These are phyloP conservation scores for Quercus rubra DNA, from an alignment of 306 rosid genomes.

Conservation along the genomic window DNA sequence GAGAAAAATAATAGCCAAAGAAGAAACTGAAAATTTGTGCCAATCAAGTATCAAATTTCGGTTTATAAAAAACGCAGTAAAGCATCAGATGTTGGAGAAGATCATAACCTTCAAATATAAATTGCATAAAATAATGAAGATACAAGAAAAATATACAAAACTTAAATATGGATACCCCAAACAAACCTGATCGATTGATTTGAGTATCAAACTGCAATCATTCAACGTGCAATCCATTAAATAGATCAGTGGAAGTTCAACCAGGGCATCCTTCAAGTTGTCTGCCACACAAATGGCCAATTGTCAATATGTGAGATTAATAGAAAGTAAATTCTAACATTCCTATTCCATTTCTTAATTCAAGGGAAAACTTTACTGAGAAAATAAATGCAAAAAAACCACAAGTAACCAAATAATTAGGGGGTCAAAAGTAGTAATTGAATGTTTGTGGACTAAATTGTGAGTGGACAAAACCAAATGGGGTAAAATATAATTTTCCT, in stretches of 20 bases:
- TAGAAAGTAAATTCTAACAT: not conserved
- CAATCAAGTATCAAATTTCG: not conserved
- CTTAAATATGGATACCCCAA: slow-evolving; percentile 10
- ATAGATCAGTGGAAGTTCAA: slow-evolving; percentile 72
- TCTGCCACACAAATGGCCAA: slow-evolving; percentile 47
- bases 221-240: slow-evolving; percentile 85
- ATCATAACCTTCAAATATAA: not conserved
- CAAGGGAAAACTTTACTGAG: not conserved
- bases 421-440: too few species aligned
- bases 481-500: too few species aligned
- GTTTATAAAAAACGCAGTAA: not conserved
- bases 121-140: not conserved
- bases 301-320: slow-evolving; percentile 15
- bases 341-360: slow-evolving; percentile 18
- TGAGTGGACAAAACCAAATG: too few species aligned
- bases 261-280: slow-evolving; percentile 29
- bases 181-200: slow-evolving; percentile 71
- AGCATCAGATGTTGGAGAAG: not conserved
- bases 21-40: not conserved
- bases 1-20: not conserved
- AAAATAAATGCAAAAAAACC: not conserved
- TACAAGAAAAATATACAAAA: slow-evolving; percentile 2
- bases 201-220: slow-evolving; percentile 68
- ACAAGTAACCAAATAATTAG: not conserved
- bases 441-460: too few species aligned